Evolutionary conservation across 768 basidiomycete genomes (phyloP), one percentile per base, ranked within the genome.

Genomic region (Candolleomyces eurysporus): DNA sequence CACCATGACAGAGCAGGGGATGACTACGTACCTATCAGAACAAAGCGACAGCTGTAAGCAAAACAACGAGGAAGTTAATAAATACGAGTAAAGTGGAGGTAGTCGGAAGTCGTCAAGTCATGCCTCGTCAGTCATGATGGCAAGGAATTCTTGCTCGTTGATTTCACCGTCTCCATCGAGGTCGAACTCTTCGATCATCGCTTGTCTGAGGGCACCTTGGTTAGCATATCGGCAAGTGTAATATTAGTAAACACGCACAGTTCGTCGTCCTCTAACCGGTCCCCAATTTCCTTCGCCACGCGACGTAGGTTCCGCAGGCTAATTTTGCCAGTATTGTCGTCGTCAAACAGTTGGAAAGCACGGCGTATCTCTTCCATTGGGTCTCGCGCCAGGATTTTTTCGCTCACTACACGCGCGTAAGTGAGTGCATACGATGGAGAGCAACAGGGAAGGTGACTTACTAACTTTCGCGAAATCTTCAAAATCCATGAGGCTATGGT

Each of bases 101-200:
- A 30, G 11, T 26, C 52, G 14, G 2, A 54, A 39, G 21, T n/a
- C 17, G 32, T 13, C 14, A 52, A 13, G 36, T 73, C 78, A 92
- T 71, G 89, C 81, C 62, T 96, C 94, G 75, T 97, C 95, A 22
- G 92, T 92, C 96, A 98, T 95, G 73, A 98, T 96, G 48, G 92
- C 90, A 67, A 96, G 87, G 78, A 99, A 98, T 74, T 99, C 97
- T 70, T 92, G 88, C 72, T 96, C 91, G 70, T 88, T 95, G 73
- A 98, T 98, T 78, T 96, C 96, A 31, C 96, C 95, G 66, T 99
- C 97, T 72, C 94, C 90, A 77, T 99, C 97, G 26, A 99, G 86
- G 75, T 99, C 97, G 71, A 99, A 99, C 76, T 99, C 97, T 68
- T 99, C 97, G 70, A 99, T 99, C 97, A 99, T 99, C 22, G 97